Percentiles rank a stretch among this genome's conserved stretches.
Conservation (phyloP, 768 basidiomycete genomes). For the Termitomyces sp. region DNA sequence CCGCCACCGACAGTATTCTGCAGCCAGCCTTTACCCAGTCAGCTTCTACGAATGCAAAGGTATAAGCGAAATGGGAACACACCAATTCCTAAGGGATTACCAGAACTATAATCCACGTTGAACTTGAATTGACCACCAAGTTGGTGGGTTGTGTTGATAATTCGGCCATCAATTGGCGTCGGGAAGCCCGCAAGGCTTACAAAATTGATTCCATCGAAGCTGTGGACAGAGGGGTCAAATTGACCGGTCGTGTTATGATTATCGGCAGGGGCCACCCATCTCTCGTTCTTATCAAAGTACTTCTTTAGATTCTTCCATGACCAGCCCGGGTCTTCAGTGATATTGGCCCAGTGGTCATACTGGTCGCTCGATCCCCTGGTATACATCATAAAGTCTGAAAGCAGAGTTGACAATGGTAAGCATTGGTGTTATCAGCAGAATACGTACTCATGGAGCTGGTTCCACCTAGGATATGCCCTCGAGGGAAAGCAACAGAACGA, state of each 20-base stretch:
- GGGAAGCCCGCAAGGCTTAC: conserved; percentile 21
- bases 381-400: conserved; percentile 17
- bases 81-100: conserved; percentile 24
- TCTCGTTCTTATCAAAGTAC: conserved; percentile 24
- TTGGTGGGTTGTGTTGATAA: conserved; percentile 12
- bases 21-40: conserved; percentile 3
- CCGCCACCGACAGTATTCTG: conserved; percentile 18
- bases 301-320: conserved; percentile 22
- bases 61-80: background rate
- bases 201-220: conserved; percentile 8
- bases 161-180: conserved; percentile 13
- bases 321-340: conserved; percentile 26
- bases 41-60: background rate
- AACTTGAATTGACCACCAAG: conserved; percentile 20
- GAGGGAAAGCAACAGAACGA: conserved; percentile 17
- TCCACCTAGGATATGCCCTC: conserved; percentile 27
- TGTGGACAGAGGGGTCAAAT: conserved; percentile 18
- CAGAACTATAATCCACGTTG: conserved; percentile 24
- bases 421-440: background rate
- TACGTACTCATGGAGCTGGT: conserved; percentile 25
- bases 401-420: background rate
- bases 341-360: conserved; percentile 22
- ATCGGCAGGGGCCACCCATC: conserved; percentile 21
- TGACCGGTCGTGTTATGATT: conserved; percentile 25
- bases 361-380: conserved; percentile 21